Evolutionary conservation across 2,329 filamentous ascomycete species (phyloP), one percentile per base, ranked within the genome.

Genomic region (Exophiala lecanii-corni): DNA sequence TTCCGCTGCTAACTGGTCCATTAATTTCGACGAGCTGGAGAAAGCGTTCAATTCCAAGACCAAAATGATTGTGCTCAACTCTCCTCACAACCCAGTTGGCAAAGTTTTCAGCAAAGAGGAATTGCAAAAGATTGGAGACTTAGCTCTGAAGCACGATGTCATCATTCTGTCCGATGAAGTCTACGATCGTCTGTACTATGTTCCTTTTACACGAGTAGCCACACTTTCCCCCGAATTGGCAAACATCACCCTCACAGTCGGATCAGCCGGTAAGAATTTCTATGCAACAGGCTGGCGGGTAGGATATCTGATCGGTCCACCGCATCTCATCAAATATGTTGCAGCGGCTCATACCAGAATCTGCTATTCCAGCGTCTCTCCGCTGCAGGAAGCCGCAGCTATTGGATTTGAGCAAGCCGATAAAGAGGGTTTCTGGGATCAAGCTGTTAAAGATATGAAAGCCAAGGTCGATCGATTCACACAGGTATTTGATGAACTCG

Each of bases 231-330:
- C 89, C 0, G 89, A 96, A 63, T 81, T 97, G 39, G 89, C 89
- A 56, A 79, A 79, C 45, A 75, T 94, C 54, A 97, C 92, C 3
- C 68, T 98, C 36, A 97, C 92, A 0, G 92, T 98, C 20, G 92
- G 92, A 15, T 95, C 89, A 0, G 92, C 89, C 1, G 92, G 92
- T 57, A 98, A 98, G 76, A 94, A 92, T 72, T 98, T 98, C 67
- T 97, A 97, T 61, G 88, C 87, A 43, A 98, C 92, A 0, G 92
- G 92, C 36, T 98, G 92, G 92, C 82, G 92, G 45, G 89, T 97
- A 55, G 86, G 92, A 42, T 98, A 91, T 81, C 73, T 98, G 26
- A 92, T 97, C 60, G 92, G 92, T 0, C 88, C 86, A 0, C 79
- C 87, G 40, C 79, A 95, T 49, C 73, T 97, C 39, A 89, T 97